Evolutionary conservation across 2,329 filamentous ascomycete species (phyloP).

Genomic region (Paracamarosporium sp.): DNA sequence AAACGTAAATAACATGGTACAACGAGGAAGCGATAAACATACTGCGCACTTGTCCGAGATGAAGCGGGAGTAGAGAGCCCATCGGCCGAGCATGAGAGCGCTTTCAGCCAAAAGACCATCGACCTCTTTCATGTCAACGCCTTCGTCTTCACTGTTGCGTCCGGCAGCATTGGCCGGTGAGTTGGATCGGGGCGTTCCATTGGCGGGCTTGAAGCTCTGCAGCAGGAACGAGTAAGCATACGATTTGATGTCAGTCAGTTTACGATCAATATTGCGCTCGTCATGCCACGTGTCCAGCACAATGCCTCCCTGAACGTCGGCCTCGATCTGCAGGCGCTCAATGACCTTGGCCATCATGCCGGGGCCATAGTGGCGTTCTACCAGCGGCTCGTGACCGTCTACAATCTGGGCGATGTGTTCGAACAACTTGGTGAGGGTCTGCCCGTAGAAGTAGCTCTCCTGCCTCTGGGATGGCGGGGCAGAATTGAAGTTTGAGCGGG

Average conservation of each 20-base stretch:
- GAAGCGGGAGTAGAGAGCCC: slow-evolving; percentile 92
- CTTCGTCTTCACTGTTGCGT: slow-evolving; percentile 81
- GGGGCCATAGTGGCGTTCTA: slow-evolving; percentile 90
- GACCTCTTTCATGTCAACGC: slow-evolving; percentile 95
- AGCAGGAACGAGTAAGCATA: slow-evolving; percentile 98
- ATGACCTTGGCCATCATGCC: slow-evolving; percentile 96
- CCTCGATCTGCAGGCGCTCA: slow-evolving; percentile 89
- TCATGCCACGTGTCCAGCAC: slow-evolving; percentile 96
- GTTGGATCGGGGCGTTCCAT: slow-evolving; percentile 71
- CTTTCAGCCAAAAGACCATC: slow-evolving; percentile 88
- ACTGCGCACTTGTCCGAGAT: slow-evolving; percentile 85
- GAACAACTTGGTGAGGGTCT: slow-evolving; percentile 87
- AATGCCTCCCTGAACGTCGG: slow-evolving; percentile 94
- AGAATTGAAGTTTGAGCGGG: slow-evolving; percentile 79
- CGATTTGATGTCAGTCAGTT: slow-evolving; percentile 92
- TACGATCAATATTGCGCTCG: slow-evolving; percentile 82
- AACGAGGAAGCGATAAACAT: slow-evolving; percentile 43
- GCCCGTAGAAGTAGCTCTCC: slow-evolving; percentile 91
- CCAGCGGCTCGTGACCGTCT: slow-evolving; percentile 86
- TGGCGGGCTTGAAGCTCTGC: slow-evolving; percentile 78
- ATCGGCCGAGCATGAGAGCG: slow-evolving; percentile 88
- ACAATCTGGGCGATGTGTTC: slow-evolving; percentile 98
- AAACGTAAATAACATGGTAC: slow-evolving; percentile 19
- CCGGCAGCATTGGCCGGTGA: slow-evolving; percentile 71
- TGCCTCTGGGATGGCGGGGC: slow-evolving; percentile 66